Evolutionary conservation across 2,329 filamentous ascomycete species (phyloP).

Genomic region (Ceratocystis ficicola): DNA sequence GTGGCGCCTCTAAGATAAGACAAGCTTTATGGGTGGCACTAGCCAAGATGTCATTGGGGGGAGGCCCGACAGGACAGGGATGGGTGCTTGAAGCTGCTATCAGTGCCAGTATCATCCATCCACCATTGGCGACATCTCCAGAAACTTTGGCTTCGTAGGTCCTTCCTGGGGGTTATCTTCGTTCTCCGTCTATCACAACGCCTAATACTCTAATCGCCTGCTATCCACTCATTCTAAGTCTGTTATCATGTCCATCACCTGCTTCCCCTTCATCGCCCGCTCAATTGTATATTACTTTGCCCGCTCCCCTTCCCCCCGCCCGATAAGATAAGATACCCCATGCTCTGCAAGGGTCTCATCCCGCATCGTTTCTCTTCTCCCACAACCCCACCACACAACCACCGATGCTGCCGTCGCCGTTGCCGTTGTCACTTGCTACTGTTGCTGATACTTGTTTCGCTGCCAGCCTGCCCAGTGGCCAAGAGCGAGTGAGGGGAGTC

Average conservation of each 20-base stretch:
- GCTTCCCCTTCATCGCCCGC: neutral
- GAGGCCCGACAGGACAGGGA: neutral
- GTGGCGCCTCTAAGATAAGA: too few species aligned
- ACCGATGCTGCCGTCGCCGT: neutral
- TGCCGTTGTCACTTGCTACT: neutral
- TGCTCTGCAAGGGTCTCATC: neutral
- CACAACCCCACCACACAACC: neutral
- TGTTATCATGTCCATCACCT: neutral
- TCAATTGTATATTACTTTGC: neutral
- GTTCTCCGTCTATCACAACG: neutral
- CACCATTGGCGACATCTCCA: neutral
- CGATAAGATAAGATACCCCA: constrained; percentile 2
- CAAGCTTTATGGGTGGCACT: neutral
- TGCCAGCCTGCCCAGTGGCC: neutral
- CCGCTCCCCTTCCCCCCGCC: neutral
- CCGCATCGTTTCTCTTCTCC: neutral
- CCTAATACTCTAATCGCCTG: neutral
- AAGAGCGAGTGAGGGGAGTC: neutral
- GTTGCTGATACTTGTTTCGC: neutral
- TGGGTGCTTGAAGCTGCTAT: neutral
- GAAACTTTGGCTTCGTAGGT: neutral
- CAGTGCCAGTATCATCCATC: neutral
- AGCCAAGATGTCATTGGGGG: neutral
- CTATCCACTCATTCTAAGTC: neutral
- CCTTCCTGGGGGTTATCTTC: neutral